Evolutionary conservation across 176 grass and related monocot species (phyloP).

Genomic region (Juncus inflexus): DNA sequence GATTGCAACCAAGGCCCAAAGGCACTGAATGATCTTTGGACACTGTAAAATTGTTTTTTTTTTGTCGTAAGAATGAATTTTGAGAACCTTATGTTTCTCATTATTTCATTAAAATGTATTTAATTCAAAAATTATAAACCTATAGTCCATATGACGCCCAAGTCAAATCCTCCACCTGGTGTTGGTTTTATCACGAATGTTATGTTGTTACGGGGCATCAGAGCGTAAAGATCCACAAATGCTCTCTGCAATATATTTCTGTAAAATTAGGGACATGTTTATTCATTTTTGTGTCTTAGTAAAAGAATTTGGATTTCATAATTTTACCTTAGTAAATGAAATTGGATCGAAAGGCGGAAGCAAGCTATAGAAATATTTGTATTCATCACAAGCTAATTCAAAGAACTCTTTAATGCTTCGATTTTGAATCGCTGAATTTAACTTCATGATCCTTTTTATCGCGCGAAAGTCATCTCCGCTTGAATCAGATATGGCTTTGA

Average conservation of each 20-base stretch:
- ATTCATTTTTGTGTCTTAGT: neutral
- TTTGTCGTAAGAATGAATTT: neutral
- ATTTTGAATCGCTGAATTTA: constrained; percentile 71
- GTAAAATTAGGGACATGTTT: neutral
- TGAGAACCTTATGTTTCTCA: neutral
- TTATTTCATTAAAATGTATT: neutral
- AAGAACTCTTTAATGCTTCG: constrained; percentile 48
- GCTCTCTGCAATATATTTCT: constrained; percentile 29
- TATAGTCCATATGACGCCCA: constrained; percentile 54
- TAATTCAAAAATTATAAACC: constrained; percentile 19
- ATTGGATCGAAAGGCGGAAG: constrained; percentile 22
- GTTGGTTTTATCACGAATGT: constrained; percentile 54
- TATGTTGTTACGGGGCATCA: constrained; percentile 49
- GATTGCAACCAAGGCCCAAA: constrained; percentile 43
- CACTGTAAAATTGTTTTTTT: constrained; percentile 33
- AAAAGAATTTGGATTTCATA: neutral
- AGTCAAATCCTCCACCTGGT: constrained; percentile 40
- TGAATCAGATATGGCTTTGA: constrained; percentile 20
- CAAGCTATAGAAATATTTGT: constrained; percentile 24
- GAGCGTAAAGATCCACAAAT: constrained; percentile 31
- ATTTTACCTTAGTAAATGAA: constrained; percentile 43
- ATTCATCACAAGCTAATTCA: constrained; percentile 48
- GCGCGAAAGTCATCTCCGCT: constrained; percentile 41
- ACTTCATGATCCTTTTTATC: constrained; percentile 38
- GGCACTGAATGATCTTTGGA: constrained; percentile 46